phyloP scores from a whole-genome alignment of 2,329 filamentous ascomycete genomes.

The Zymoseptoria passerinii region DNA sequence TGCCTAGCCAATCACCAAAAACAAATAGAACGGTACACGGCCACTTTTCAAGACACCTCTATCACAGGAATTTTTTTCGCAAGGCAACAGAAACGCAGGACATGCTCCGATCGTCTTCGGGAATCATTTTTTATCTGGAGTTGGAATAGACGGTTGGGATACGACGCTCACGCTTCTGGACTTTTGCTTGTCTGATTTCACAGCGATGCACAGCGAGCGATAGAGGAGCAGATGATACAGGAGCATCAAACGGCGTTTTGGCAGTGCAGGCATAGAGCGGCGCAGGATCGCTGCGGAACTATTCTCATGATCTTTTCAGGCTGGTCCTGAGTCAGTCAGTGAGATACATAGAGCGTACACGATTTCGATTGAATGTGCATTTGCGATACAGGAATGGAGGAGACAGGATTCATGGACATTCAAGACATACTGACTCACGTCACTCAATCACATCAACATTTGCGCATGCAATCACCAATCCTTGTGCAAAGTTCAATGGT shows the following conservation, averaged over 20 bases:
- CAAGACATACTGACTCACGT: not conserved
- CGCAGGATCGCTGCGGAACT: not conserved
- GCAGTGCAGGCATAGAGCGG: not conserved
- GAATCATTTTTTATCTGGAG: not conserved
- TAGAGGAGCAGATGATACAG: not conserved
- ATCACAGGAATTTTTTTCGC: not conserved
- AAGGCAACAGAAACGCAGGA: not conserved
- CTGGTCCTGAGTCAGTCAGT: not conserved
- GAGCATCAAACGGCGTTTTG: not conserved
- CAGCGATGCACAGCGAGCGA: not conserved
- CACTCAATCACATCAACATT: not conserved
- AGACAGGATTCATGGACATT: not conserved
- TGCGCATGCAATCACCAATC: not conserved
- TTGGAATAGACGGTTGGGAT: not conserved
- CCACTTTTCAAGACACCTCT: not conserved
- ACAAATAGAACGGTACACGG: not conserved
- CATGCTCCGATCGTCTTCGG: not conserved
- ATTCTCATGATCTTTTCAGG: not conserved
- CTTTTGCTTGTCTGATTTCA: not conserved
- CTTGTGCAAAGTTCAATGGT: not conserved
- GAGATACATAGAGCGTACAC: no score
- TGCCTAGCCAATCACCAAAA: not conserved
- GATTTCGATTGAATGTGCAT: no score
- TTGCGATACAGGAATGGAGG: not conserved
- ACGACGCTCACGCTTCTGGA: not conserved